These are phyloP conservation scores for Simmondsia chinensis DNA, from an alignment of 148 eudicot species.

Conservation along the genomic window DNA sequence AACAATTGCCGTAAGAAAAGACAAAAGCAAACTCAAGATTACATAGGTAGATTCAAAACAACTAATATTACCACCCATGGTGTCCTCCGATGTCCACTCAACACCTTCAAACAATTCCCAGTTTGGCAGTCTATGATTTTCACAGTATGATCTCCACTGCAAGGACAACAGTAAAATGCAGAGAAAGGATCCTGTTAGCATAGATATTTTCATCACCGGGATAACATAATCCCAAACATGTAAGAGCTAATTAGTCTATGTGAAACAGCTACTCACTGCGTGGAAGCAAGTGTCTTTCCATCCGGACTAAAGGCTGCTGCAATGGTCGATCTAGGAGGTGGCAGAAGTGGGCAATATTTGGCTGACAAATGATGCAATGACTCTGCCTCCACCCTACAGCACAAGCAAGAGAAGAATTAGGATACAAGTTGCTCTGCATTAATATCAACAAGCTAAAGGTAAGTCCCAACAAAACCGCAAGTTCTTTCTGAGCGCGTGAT, in stretches of 20 bases:
- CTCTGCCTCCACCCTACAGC: conserved; percentile 70
- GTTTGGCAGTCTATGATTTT: conserved; percentile 75
- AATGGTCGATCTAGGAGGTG: conserved; percentile 95
- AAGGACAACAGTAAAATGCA: conserved; percentile 8
- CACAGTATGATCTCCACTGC: conserved; percentile 97
- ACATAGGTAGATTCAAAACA: not conserved
- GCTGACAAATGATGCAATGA: conserved; percentile 82
- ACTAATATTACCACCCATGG: conserved; percentile 85
- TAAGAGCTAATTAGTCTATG: too few species aligned
- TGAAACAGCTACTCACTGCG: conserved; percentile 54
- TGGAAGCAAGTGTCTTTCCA: conserved; percentile 89
- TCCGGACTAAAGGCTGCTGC: conserved; percentile 96
- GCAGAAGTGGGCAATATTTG: conserved; percentile 75
- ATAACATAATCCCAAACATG: not conserved
- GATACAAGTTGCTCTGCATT: too few species aligned
- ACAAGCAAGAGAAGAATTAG: too few species aligned
- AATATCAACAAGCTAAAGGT: not conserved
- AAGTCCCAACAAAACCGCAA: not conserved
- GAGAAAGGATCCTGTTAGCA: not conserved
- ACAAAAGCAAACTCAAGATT: too few species aligned
- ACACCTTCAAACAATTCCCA: conserved; percentile 82
- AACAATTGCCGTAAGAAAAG: too few species aligned
- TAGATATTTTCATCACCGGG: not conserved
- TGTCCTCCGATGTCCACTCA: conserved; percentile 93
- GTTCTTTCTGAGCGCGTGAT: not conserved